Evolutionary conservation across 495 filamentous ascomycete genomes (phyloP).

Genomic region (Annulohypoxylon nitens): DNA sequence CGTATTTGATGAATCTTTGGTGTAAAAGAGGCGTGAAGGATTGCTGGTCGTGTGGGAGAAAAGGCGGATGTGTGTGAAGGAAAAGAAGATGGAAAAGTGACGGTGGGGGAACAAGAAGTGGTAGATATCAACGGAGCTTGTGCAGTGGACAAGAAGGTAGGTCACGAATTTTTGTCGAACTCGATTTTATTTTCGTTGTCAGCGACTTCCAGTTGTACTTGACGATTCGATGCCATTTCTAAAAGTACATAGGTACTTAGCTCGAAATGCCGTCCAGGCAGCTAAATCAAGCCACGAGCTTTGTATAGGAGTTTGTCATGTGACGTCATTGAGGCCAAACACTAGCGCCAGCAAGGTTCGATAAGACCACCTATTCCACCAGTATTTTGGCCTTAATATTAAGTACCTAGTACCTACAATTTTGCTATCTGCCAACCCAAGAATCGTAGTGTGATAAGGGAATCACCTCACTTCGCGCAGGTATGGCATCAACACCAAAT

Average conservation of each 20-base stretch:
- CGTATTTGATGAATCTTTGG: not conserved
- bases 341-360: not conserved
- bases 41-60: not conserved
- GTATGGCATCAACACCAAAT: constrained; percentile 42
- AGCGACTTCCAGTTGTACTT: not conserved
- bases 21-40: not conserved
- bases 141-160: not conserved
- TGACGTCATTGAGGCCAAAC: not conserved
- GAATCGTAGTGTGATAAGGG: not conserved
- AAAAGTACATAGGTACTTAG: not conserved
- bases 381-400: not conserved
- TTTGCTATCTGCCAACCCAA: not conserved
- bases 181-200: not conserved
- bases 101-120: not conserved
- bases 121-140: not conserved
- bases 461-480: constrained; percentile 37
- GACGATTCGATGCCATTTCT: too few relatives aligned
- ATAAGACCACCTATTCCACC: not conserved
- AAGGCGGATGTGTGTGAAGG: not conserved
- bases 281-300: not conserved
- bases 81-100: not conserved
- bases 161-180: not conserved
- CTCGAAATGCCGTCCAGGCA: not conserved
- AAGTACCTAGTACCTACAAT: not conserved
- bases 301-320: not conserved